A percentile compares a stretch with the other conserved stretches of the same genome.
Conservation (phyloP, 176 grass and related monocot species). For the Metroxylon sagu region DNA sequence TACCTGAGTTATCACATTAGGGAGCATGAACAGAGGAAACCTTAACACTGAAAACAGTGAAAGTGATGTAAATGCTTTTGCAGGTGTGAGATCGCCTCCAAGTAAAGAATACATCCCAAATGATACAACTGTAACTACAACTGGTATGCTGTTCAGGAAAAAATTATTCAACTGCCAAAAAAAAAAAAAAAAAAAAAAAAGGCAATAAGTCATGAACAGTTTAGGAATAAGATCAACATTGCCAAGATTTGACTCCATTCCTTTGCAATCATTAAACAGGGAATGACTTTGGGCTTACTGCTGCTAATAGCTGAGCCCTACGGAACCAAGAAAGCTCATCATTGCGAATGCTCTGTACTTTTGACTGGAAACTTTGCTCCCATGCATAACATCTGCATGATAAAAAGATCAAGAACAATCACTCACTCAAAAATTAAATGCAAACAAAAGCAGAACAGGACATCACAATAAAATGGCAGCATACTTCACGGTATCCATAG, state of each 20-base stretch:
- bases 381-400: conserved; percentile 89
- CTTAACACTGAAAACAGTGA: conserved; percentile 89
- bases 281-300: conserved; percentile 33
- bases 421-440: not conserved
- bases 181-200: conserved; percentile 28
- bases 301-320: conserved; percentile 77
- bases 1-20: conserved; percentile 99
- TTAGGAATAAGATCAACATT: conserved; percentile 3
- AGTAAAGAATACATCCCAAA: conserved; percentile 88
- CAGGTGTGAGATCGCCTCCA: conserved; percentile 88
- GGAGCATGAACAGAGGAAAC: conserved; percentile 92
- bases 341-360: conserved; percentile 81
- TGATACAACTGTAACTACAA: conserved; percentile 79
- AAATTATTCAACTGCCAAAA: conserved; percentile 86
- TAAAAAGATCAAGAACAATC: conserved; percentile 1
- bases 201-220: conserved; percentile 9
- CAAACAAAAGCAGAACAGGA: not conserved
- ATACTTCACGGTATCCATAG: conserved; percentile 99
- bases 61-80: conserved; percentile 97
- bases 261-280: not conserved
- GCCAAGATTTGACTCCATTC: not conserved
- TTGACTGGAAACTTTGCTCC: conserved; percentile 97
- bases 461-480: conserved; percentile 23
- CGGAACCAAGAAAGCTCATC: conserved; percentile 98
- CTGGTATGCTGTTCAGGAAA: conserved; percentile 89